Conservation (phyloP, 2,329 filamentous ascomycete species). For the Parascedosporium putredinis region DNA sequence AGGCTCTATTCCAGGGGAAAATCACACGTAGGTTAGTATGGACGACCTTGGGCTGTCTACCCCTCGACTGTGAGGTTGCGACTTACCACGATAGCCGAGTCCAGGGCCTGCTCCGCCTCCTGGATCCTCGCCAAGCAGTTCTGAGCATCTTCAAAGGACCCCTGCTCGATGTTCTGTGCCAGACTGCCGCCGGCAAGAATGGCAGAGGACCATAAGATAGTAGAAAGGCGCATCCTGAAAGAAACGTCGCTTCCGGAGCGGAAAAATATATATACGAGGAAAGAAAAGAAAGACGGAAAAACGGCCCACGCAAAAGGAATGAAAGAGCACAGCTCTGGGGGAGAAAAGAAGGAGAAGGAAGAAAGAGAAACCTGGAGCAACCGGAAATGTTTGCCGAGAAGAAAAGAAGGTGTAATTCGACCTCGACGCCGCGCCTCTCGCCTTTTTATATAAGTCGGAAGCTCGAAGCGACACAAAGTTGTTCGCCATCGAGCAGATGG, state of each 20-base stretch:
- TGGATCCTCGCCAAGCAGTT: constrained; percentile 4
- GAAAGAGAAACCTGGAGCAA: neutral
- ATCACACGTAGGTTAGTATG: too few relatives aligned
- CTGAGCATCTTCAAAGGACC: neutral
- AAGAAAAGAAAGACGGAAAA: neutral
- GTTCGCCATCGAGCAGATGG: too few relatives aligned
- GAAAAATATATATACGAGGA: neutral
- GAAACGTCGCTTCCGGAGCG: neutral
- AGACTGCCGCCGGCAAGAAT: neutral
- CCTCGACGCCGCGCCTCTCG: neutral
- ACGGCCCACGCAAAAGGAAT: neutral
- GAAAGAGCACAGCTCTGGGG: neutral
- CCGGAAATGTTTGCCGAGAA: neutral
- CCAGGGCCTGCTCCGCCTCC: neutral
- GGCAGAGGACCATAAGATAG: neutral
- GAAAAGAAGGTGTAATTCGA: neutral
- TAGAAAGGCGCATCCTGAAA: constrained; percentile 4
- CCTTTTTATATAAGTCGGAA: neutral
- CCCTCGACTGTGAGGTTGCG: neutral
- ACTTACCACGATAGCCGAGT: constrained; percentile 3
- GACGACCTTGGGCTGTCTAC: too few relatives aligned
- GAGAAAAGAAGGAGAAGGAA: neutral
- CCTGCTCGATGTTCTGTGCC: neutral
- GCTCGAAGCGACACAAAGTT: too few relatives aligned
- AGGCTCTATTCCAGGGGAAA: too few relatives aligned